Conservation (phyloP, 1,284 basidiomycete species). For the Abortiporus biennis region DNA sequence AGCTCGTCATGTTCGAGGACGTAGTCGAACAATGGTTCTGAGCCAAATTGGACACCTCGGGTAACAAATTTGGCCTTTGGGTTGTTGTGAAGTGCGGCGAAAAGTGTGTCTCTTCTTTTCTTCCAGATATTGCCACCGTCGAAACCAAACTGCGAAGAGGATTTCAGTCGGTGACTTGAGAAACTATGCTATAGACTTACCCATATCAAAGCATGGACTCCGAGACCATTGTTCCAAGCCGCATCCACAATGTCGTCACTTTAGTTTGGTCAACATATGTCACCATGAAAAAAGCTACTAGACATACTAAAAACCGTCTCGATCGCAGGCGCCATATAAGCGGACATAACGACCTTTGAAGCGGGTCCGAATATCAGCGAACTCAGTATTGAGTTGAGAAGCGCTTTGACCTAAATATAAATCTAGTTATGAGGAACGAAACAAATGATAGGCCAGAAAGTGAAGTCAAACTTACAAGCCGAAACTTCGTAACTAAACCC, state of each 20-base stretch:
- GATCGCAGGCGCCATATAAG: conserved; percentile 66
- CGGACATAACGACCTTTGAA: conserved; percentile 69
- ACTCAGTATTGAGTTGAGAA: conserved; percentile 49
- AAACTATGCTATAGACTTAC: conserved; percentile 28
- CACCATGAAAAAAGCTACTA: conserved; percentile 1
- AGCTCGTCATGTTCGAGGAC: conserved; percentile 48
- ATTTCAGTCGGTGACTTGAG: neutral
- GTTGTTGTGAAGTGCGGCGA: conserved; percentile 53
- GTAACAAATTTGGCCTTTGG: conserved; percentile 65
- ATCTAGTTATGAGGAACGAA: neutral
- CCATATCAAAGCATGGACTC: conserved; percentile 74
- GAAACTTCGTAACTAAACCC: conserved; percentile 60
- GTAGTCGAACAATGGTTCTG: conserved; percentile 65
- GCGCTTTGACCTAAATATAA: conserved; percentile 24
- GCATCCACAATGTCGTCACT: conserved; percentile 68
- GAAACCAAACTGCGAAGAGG: conserved; percentile 53
- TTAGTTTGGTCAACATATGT: conserved; percentile 5
- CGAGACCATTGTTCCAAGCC: conserved; percentile 65
- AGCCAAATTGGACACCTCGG: conserved; percentile 64
- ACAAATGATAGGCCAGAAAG: neutral
- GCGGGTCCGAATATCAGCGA: conserved; percentile 50
- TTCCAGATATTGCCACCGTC: conserved; percentile 50
- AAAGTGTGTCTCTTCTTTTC: conserved; percentile 44
- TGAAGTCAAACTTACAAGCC: conserved; percentile 33
- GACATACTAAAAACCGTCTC: conserved; percentile 53